These are phyloP conservation scores for Lyophyllum shimeji DNA, from an alignment of 768 basidiomycete species.

Conservation along the genomic window DNA sequence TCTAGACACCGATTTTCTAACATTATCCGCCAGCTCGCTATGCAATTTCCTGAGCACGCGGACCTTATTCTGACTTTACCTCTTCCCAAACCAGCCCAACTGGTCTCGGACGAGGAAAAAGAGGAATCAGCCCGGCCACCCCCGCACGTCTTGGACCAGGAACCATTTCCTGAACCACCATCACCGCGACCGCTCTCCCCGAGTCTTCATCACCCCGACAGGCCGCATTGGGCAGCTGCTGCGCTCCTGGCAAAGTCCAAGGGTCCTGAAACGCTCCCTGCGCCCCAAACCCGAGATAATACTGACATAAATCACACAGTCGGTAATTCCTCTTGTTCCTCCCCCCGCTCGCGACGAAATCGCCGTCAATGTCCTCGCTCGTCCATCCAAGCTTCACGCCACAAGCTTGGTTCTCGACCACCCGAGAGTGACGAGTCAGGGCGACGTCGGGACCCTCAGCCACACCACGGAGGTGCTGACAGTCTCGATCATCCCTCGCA, in stretches of 20 bases:
- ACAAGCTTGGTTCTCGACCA: background rate
- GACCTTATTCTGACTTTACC: slow-evolving; percentile 30
- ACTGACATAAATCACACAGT: background rate
- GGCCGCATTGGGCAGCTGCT: slow-evolving; percentile 16
- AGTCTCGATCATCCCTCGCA: background rate
- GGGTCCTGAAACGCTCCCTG: background rate
- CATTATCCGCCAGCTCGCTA: slow-evolving; percentile 28
- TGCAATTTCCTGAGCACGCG: slow-evolving; percentile 31
- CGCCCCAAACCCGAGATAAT: background rate
- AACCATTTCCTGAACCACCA: background rate
- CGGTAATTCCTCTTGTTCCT: background rate
- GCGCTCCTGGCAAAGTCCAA: background rate
- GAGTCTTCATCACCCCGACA: slow-evolving; percentile 11
- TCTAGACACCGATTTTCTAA: background rate
- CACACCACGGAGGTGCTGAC: background rate
- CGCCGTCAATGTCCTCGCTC: background rate
- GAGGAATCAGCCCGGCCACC: too few relatives aligned
- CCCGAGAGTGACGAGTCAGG: background rate
- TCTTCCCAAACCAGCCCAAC: slow-evolving; percentile 16
- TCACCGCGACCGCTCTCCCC: background rate
- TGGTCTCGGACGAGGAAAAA: too few relatives aligned
- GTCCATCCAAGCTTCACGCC: background rate
- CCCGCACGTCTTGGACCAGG: background rate
- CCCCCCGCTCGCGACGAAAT: slow-evolving; percentile 1
- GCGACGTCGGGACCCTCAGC: slow-evolving; percentile 6